phyloP scores from a whole-genome alignment of 495 filamentous ascomycete genomes.

The Hypoxylon rickii region DNA sequence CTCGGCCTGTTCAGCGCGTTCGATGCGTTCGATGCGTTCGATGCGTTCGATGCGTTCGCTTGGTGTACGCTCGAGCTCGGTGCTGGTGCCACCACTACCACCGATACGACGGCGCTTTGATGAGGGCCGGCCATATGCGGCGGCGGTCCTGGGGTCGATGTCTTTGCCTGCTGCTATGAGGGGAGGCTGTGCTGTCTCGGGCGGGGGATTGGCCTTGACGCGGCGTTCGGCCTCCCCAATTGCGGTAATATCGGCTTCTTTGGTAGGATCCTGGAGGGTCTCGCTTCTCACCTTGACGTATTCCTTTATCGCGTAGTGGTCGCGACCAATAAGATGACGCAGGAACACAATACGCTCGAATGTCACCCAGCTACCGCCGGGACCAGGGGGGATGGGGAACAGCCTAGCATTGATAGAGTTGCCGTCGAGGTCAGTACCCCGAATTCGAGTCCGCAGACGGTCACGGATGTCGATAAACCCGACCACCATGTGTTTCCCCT shows the following conservation, averaged over 20 bases:
- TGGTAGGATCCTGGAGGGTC: slow-evolving; percentile 14
- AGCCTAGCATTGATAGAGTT: slow-evolving; percentile 42
- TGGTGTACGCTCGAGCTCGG: slow-evolving; percentile 5
- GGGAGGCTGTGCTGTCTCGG: slow-evolving; percentile 41
- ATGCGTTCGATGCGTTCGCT: not conserved
- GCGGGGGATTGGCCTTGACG: slow-evolving; percentile 40
- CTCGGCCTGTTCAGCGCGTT: not conserved
- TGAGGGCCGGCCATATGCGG: slow-evolving; percentile 39
- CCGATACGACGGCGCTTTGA: slow-evolving; percentile 44
- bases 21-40: not conserved
- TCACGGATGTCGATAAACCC: slow-evolving; percentile 60
- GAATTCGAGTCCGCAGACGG: slow-evolving; percentile 56
- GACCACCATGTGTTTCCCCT: slow-evolving; percentile 54
- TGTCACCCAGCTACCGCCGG: slow-evolving; percentile 61
- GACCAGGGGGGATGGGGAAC: slow-evolving; percentile 53
- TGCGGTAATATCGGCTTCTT: slow-evolving; percentile 40
- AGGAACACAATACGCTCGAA: slow-evolving; percentile 58
- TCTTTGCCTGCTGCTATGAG: slow-evolving; percentile 49
- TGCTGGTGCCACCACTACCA: slow-evolving; percentile 13
- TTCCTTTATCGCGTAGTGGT: slow-evolving; percentile 57
- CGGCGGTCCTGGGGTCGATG: slow-evolving; percentile 39
- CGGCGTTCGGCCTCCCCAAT: slow-evolving; percentile 46
- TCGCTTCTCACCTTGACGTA: slow-evolving; percentile 57
- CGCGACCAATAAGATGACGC: slow-evolving; percentile 49
- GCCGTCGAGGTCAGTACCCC: slow-evolving; percentile 44